Evolutionary conservation across 2,329 filamentous ascomycete species (phyloP), one percentile per base, ranked within the genome.

Genomic region (Lecanicillium sp.): DNA sequence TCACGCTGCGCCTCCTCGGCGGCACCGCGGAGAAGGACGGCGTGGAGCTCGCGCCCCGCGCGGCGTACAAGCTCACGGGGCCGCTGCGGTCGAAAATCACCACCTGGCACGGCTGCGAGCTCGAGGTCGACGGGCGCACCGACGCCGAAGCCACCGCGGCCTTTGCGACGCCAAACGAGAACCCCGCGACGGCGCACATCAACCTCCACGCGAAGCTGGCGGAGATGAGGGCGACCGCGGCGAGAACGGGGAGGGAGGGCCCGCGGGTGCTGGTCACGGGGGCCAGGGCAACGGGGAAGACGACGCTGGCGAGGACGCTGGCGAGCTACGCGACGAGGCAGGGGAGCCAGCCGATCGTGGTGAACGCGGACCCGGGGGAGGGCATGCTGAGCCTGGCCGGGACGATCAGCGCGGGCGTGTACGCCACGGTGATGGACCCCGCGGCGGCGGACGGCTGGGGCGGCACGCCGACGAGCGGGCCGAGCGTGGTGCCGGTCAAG

Each of bases 1-100:
- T 76, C 43, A 64, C 66, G 32, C 61, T 78, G 40, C 74, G 90
- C 71, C 74, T 97, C 21, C 69, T 88, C 48, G 81, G 78, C 27
- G 93, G 93, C 52, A 89, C 84, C 1, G 93, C 91, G 41, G 93
- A 98, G 67, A 82, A 95, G 61, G 95, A 97, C 63, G 93, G 93
- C 62, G 90, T 91, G 48, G 93, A 98, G 69, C 84, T 98, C 36
- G 90, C 90, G 10, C 77, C 80, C 9, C 86, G 85, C 49, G 85
- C 86, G 44, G 76, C 79, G 9, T 97, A 97, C 70, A 83, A 76
- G 26, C 91, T 98, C 66, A 77, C 79, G 38, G 87, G 88, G 48
- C 26, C 35, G 8, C 79, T 79, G 56, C 94, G 94, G 70, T 86
- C 87, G 50, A 90, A 91, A 52, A 85, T 98, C 60, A 87, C 87